A percentile compares a stretch with the other conserved stretches of the same genome.
Conservation (phyloP, 768 basidiomycete species). For the Calocybe gangraenosa region DNA sequence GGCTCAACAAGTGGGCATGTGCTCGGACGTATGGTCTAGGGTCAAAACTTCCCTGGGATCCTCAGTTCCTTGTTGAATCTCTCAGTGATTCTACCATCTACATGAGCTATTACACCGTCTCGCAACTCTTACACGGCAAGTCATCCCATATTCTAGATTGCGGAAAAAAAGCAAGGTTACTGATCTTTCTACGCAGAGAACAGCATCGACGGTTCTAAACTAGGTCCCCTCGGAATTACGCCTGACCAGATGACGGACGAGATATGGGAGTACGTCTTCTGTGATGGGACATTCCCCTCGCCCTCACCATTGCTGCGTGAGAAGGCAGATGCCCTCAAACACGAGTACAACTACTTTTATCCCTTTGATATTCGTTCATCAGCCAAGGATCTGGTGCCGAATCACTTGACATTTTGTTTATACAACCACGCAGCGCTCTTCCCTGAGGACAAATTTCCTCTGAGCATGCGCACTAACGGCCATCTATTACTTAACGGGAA, state of each 20-base stretch:
- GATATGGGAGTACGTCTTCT: slow-evolving; percentile 93
- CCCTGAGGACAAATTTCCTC: slow-evolving; percentile 85
- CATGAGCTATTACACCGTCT: slow-evolving; percentile 96
- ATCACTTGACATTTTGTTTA: slow-evolving; percentile 90
- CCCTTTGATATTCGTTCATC: slow-evolving; percentile 98
- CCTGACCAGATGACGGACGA: slow-evolving; percentile 96
- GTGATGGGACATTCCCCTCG: slow-evolving; percentile 70
- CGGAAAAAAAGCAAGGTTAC: background rate
- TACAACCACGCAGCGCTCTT: slow-evolving; percentile 97
- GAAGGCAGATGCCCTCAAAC: slow-evolving; percentile 80
- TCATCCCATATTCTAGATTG: background rate
- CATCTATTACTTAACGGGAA: slow-evolving; percentile 96
- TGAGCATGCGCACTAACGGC: slow-evolving; percentile 91
- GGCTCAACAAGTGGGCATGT: slow-evolving; percentile 99
- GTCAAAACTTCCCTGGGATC: slow-evolving; percentile 95
- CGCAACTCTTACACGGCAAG: slow-evolving; percentile 88
- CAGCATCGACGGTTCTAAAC: slow-evolving; percentile 71
- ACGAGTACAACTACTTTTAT: slow-evolving; percentile 95
- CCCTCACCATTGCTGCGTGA: slow-evolving; percentile 63
- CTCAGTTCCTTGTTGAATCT: slow-evolving; percentile 93
- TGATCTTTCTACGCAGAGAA: slow-evolving; percentile 37
- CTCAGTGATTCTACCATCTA: slow-evolving; percentile 97
- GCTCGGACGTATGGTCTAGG: slow-evolving; percentile 97
- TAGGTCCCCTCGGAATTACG: slow-evolving; percentile 81
- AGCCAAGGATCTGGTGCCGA: slow-evolving; percentile 94